Evolutionary conservation across 352 stramenopile genomes (phyloP).

Genomic region (Globisporangium spiculum): DNA sequence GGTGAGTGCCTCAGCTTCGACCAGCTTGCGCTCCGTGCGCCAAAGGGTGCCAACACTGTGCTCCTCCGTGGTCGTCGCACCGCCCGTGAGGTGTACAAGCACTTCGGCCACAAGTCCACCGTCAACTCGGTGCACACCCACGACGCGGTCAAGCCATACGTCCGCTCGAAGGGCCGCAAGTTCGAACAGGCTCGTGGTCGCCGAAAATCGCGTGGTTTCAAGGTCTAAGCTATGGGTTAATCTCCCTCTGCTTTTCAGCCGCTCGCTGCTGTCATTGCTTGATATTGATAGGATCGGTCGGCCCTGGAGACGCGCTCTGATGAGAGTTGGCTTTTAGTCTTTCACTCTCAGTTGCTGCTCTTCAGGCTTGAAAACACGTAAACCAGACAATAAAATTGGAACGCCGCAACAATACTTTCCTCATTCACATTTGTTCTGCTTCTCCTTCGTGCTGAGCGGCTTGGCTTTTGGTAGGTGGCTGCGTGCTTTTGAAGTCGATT

Average conservation of each 20-base stretch:
- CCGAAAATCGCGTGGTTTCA: slow-evolving; percentile 98
- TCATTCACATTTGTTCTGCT: slow-evolving; percentile 2
- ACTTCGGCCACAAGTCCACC: slow-evolving; percentile 98
- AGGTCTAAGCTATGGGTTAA: slow-evolving; percentile 91
- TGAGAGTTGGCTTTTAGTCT: slow-evolving; percentile 2
- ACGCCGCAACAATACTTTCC: slow-evolving; percentile 56
- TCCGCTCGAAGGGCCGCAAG: slow-evolving; percentile 98
- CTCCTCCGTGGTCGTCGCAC: slow-evolving; percentile 97
- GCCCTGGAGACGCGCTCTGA: slow-evolving; percentile 7
- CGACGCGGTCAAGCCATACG: slow-evolving; percentile 98
- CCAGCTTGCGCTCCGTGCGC: slow-evolving; percentile 97
- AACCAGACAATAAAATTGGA: slow-evolving; percentile 81
- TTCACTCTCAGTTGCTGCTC: neutral
- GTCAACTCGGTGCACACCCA: slow-evolving; percentile 98
- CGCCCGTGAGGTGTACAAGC: slow-evolving; percentile 95
- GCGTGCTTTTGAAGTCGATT: no score
- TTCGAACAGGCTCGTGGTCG: slow-evolving; percentile 99
- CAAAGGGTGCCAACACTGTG: slow-evolving; percentile 98
- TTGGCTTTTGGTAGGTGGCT: no score
- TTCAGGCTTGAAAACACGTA: slow-evolving; percentile 26
- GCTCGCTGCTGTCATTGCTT: slow-evolving; percentile 9
- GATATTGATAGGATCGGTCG: neutral
- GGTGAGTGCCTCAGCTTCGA: slow-evolving; percentile 99
- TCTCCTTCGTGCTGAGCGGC: neutral
- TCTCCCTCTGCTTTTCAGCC: slow-evolving; percentile 10